Conservation (phyloP, 2,329 filamentous ascomycete species). For the Aspergillus sp. region DNA sequence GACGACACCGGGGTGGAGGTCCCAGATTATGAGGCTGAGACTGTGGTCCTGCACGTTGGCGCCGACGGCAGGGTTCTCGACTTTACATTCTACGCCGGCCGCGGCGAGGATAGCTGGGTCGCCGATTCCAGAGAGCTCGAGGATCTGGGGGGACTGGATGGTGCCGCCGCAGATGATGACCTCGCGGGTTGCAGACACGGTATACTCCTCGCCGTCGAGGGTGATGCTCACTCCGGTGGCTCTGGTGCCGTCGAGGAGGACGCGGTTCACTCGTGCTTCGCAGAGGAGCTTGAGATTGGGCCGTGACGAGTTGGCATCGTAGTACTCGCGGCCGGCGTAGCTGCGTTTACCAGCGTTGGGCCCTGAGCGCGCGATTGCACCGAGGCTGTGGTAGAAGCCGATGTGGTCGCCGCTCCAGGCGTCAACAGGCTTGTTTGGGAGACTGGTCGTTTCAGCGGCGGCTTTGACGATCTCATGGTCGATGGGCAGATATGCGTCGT, state of each 20-base stretch:
- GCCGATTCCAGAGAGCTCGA: constrained; percentile 63
- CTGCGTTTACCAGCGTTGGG: constrained; percentile 32
- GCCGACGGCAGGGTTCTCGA: constrained; percentile 47
- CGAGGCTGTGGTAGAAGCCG: constrained; percentile 38
- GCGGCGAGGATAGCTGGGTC: constrained; percentile 41
- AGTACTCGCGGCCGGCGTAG: constrained; percentile 44
- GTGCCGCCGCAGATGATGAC: constrained; percentile 61
- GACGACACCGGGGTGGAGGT: constrained; percentile 12
- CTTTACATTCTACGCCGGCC: constrained; percentile 42
- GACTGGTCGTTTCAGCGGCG: constrained; percentile 12
- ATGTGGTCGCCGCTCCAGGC: constrained; percentile 38
- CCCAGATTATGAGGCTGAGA: constrained; percentile 8
- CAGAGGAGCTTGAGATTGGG: constrained; percentile 50
- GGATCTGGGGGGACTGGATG: constrained; percentile 56
- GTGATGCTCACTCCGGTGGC: constrained; percentile 34
- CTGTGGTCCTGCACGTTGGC: constrained; percentile 51
- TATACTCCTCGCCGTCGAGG: neutral
- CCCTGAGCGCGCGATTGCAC: constrained; percentile 28
- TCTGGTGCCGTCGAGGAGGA: constrained; percentile 14
- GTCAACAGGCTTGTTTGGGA: constrained; percentile 15
- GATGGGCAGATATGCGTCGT: constrained; percentile 6
- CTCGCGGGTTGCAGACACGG: constrained; percentile 43
- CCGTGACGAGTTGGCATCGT: constrained; percentile 33
- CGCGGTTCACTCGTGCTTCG: constrained; percentile 43
- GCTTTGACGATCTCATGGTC: constrained; percentile 23